Evolutionary conservation across 2,329 filamentous ascomycete genomes (phyloP), one percentile per base, ranked within the genome.

Genomic region (Bipolaris cookei): DNA sequence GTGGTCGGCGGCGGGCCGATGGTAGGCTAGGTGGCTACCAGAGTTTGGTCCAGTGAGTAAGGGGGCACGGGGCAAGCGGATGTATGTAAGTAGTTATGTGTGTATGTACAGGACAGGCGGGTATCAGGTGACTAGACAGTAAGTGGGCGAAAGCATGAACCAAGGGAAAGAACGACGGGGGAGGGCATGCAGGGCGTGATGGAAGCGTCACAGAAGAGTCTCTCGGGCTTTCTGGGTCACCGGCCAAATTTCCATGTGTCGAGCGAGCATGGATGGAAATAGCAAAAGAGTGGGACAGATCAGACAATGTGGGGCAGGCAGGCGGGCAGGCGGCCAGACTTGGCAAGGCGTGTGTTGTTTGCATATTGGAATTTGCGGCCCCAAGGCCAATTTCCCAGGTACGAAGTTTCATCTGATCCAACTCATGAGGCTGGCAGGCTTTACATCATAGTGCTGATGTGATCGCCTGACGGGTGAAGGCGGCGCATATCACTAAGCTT

Each of bases 401-500:
- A 56, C 57, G 57, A 56, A 25, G 28, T 32, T 43, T 44, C 46
- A 34, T 14, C 10, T 48, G 28, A 25, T 21, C 13, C 30, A 18
- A 52, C 39, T 39, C 30, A 35, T 45, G 44, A 45, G 37, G 25
- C 46, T n/a, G 25, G 30, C 51, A 50, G 25, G 18, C 7, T 34
- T 25, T 52, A 41, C 54, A 52, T 46, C 35, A 41, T 47, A 44
- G 47, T 58, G 38, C 38, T 51, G 38, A 43, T 25, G n/a, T 18
- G 16, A 28, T 18, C 30, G 8, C 5, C 44, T 11, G 18, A 23
- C 30, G 14, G 23, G 16, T 5, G 21, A 41, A 28, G 13, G 13
- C 11, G 4, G 32, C 11, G 10, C 18, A 58, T 63, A 59, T 61
- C 56, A 65, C 41, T 32, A 58, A 58, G 64, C 59, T 64, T 63